Evolutionary conservation across 1,284 basidiomycete species (phyloP), one percentile per base, ranked within the genome.

Genomic region (Boletellus dicymbophilus): DNA sequence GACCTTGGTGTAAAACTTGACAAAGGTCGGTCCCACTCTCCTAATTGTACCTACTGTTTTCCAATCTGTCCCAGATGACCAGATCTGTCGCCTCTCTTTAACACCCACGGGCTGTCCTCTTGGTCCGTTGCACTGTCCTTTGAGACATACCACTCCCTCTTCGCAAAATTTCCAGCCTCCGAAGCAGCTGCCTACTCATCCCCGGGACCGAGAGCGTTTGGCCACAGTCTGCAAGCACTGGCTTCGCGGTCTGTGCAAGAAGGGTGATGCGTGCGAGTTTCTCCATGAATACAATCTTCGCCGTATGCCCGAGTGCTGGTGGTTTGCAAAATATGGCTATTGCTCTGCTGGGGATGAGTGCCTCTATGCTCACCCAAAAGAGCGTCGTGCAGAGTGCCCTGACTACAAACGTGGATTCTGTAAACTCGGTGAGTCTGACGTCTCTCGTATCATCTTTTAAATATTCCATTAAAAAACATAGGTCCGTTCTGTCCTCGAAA

Each of bases 171-270:
- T 97, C 61, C 87, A 91, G 64, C 89, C 90, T 1, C 84, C 89
- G 3, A 88, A 90, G 53, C 85, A 88, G 52, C 72, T 88, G 3
- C 90, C 92, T 3, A 82, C 81, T 1, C 89, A 93, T 63, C 90
- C 88, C 23, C 81, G 86, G 44, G 93, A 95, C 64, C 78, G 93
- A 53, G 92, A 95, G 65, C 85, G 93, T 53, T 78, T 94, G 42
- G 84, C 90, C 20, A 96, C 93, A 0, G 93, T 99, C n/a, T 99
- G 97, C 77, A 99, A 99, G 76, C 97, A 99, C 74, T 99, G 96
- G 93, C 84, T 99, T 28, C 84, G 97, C 54, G 97, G 97, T 25
- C 79, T 99, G 36, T 99, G 97, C 75, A 99, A 99, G 76, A 99
- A 99, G 71, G 96, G 95, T 50, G 93, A 97, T 67, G 88, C 89